Conservation (phyloP, 2,329 filamentous ascomycete species). For the Botryotinia calthae region DNA sequence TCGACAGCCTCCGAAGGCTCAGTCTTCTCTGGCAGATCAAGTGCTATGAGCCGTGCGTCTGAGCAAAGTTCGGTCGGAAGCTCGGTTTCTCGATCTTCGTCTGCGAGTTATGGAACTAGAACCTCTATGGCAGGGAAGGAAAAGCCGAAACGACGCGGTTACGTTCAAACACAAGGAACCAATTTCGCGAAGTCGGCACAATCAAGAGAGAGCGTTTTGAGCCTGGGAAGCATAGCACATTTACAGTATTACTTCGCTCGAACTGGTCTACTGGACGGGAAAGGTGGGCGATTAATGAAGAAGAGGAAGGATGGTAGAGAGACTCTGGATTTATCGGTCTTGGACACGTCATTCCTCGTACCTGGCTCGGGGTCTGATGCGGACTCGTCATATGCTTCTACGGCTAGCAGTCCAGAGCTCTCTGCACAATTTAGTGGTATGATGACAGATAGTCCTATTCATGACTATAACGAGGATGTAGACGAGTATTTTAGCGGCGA, state of each 20-base stretch:
- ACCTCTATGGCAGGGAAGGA: constrained; percentile 45
- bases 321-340: constrained; percentile 56
- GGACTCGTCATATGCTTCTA: constrained; percentile 60
- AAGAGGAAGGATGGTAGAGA: constrained; percentile 54
- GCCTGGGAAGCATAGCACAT: constrained; percentile 92
- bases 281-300: constrained; percentile 80
- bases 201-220: constrained; percentile 92
- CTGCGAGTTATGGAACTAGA: constrained; percentile 51
- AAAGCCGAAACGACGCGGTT: constrained; percentile 42
- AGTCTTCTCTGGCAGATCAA: constrained; percentile 45
- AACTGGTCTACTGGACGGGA: constrained; percentile 89
- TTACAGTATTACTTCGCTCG: constrained; percentile 97
- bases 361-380: constrained; percentile 49
- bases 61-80: constrained; percentile 50
- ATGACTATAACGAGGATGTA: constrained; percentile 47
- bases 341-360: constrained; percentile 47
- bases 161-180: constrained; percentile 40
- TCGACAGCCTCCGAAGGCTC: constrained; percentile 54
- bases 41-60: constrained; percentile 51
- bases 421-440: constrained; percentile 37
- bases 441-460: constrained; percentile 42
- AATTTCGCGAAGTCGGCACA: constrained; percentile 86
- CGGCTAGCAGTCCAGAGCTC: constrained; percentile 58
- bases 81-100: constrained; percentile 59
- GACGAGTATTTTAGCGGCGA: constrained; percentile 50